Conservation (phyloP, 352 stramenopile genomes). For the Pythium volutum region DNA sequence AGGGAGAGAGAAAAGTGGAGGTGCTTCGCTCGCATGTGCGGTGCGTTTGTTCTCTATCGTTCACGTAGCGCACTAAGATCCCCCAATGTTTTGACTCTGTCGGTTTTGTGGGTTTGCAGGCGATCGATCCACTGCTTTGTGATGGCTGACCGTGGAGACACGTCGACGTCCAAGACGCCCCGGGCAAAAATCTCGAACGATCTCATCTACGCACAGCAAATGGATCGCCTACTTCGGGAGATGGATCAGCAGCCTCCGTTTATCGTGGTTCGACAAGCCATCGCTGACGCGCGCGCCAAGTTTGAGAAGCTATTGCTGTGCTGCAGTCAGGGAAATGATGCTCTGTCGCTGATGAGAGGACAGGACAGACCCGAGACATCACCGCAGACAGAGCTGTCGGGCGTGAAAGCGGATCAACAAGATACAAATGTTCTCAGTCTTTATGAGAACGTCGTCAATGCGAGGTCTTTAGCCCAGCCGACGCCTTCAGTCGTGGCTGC, state of each 20-base stretch:
- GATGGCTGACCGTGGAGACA: slow-evolving; percentile 4
- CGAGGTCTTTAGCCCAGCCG: slow-evolving; percentile 12
- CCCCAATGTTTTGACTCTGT: not conserved
- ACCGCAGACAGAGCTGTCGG: not conserved
- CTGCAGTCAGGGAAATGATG: not conserved
- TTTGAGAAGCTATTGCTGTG: slow-evolving; percentile 25
- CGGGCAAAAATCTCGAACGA: slow-evolving; percentile 29
- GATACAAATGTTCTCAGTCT: slow-evolving; percentile 24
- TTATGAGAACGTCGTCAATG: slow-evolving; percentile 38
- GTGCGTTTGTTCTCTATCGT: not conserved
- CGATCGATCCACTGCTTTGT: slow-evolving; percentile 33
- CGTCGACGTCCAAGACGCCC: not conserved
- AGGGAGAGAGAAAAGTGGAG: not conserved
- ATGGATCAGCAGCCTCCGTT: slow-evolving; percentile 31
- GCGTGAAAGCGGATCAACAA: not conserved
- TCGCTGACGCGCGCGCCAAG: slow-evolving; percentile 25
- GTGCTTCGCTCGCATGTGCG: slow-evolving; percentile 6
- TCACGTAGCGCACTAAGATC: not conserved
- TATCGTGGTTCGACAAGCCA: slow-evolving; percentile 22
- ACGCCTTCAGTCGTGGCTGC: not conserved
- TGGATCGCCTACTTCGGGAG: slow-evolving; percentile 32
- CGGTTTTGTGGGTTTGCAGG: slow-evolving; percentile 1
- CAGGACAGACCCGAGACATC: not conserved
- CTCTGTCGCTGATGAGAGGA: not conserved
- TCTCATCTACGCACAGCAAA: slow-evolving; percentile 42